phyloP scores from a whole-genome alignment of 352 stramenopile species.

The Globisporangium alternatum region DNA sequence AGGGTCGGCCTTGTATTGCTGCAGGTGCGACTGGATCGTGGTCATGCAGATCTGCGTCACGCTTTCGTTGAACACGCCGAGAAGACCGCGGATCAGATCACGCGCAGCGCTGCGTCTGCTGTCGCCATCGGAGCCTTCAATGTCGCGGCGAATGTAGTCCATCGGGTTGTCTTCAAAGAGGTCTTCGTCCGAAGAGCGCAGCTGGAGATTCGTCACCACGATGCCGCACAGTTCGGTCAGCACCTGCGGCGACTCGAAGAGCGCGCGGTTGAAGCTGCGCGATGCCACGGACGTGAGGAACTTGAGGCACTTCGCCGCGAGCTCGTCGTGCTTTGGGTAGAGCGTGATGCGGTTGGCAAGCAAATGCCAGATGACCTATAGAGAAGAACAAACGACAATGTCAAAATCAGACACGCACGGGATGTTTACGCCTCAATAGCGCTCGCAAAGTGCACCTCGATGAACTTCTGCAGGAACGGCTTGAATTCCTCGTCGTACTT shows the following conservation, averaged over 20 bases:
- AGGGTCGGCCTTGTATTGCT: conserved; percentile 87
- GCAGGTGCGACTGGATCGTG: conserved; percentile 90
- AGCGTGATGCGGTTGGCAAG: conserved; percentile 70
- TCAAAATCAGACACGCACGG: neutral
- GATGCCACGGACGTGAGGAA: conserved; percentile 96
- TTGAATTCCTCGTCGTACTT: conserved; percentile 99
- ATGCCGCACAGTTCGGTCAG: conserved; percentile 94
- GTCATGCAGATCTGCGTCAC: conserved; percentile 94
- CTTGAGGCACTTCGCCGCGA: conserved; percentile 96
- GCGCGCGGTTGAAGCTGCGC: conserved; percentile 91
- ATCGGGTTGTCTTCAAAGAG: conserved; percentile 98
- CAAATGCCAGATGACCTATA: conserved; percentile 68
- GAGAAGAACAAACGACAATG: neutral
- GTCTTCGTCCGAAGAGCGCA: conserved; percentile 96
- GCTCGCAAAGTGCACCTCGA: conserved; percentile 30
- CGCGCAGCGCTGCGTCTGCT: conserved; percentile 93
- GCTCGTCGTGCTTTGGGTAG: conserved; percentile 92
- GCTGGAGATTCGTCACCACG: conserved; percentile 97
- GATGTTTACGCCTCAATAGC: neutral
- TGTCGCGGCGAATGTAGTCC: conserved; percentile 98
- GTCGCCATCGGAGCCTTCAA: conserved; percentile 97
- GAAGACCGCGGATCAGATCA: conserved; percentile 95
- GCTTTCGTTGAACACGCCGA: conserved; percentile 91
- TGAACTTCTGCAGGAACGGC: conserved; percentile 94
- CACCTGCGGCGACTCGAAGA: conserved; percentile 85